Evolutionary conservation across 139 green algal species (phyloP).

Genomic region (Chloropicon primus): DNA sequence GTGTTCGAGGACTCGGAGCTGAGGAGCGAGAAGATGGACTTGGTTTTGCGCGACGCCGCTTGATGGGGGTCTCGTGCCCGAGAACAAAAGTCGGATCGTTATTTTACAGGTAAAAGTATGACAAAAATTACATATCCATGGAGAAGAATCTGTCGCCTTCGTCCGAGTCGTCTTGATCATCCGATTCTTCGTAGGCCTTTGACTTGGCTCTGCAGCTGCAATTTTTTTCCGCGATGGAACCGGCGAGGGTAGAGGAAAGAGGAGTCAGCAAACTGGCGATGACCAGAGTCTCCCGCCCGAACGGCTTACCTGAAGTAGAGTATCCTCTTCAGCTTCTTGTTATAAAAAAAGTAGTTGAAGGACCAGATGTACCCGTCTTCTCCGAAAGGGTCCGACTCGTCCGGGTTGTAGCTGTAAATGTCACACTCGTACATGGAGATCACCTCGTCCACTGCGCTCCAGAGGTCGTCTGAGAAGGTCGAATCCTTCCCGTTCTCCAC

Average conservation of each 20-base stretch:
- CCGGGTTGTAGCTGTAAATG: slow-evolving; percentile 62
- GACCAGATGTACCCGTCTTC: slow-evolving; percentile 76
- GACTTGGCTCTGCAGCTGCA: background rate
- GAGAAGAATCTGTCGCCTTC: background rate
- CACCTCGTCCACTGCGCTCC: slow-evolving; percentile 47
- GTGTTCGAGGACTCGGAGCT: background rate
- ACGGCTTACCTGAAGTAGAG: slow-evolving; percentile 78
- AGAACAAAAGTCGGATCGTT: too few relatives aligned
- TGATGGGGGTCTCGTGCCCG: too few relatives aligned
- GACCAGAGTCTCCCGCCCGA: too few relatives aligned
- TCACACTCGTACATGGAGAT: slow-evolving; percentile 81
- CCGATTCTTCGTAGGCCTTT: background rate
- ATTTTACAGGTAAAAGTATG: background rate
- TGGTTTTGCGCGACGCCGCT: background rate
- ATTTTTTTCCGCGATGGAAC: too few relatives aligned
- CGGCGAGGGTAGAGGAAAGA: too few relatives aligned
- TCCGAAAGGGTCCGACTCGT: slow-evolving; percentile 25
- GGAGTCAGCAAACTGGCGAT: too few relatives aligned
- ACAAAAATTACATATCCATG: background rate
- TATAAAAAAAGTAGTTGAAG: slow-evolving; percentile 99
- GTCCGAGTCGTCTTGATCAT: background rate
- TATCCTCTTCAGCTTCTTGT: slow-evolving; percentile 83
- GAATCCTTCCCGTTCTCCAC: background rate
- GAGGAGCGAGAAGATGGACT: background rate
- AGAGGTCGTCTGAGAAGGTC: slow-evolving; percentile 70